A percentile compares a stretch with the other conserved stretches of the same genome.
Evolutionary conservation across 2,329 filamentous ascomycete genomes (phyloP).

Genomic region (Penicillium glabrum): DNA sequence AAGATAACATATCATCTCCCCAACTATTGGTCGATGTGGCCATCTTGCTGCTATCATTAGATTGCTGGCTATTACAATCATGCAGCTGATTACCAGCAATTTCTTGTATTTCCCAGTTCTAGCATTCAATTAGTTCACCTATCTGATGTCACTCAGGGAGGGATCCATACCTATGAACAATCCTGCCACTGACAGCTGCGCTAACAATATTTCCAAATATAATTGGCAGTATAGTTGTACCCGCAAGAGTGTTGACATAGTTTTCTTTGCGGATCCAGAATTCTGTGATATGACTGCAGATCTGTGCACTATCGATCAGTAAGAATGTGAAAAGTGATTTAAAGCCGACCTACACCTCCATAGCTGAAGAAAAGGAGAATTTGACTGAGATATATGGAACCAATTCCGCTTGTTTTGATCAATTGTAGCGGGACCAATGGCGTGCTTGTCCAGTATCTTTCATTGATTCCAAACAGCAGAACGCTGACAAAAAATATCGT

Average conservation of each 20-base stretch:
- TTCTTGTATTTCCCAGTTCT: not conserved
- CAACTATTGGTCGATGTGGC: not conserved
- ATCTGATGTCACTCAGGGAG: not conserved
- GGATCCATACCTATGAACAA: not conserved
- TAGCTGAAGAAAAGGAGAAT: not conserved
- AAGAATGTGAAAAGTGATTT: not conserved
- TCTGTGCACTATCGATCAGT: not conserved
- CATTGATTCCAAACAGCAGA: not conserved
- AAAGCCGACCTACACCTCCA: not conserved
- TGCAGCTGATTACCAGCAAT: not conserved
- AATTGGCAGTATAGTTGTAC: not conserved
- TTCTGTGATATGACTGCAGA: not conserved
- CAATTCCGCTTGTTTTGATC: too few species aligned
- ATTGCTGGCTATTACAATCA: not conserved
- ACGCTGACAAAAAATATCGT: not conserved
- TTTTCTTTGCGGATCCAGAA: not conserved
- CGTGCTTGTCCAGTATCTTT: not conserved
- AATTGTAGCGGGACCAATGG: not conserved
- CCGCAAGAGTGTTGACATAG: not conserved
- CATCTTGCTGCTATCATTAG: not conserved
- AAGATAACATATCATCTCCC: not conserved
- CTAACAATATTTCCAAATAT: not conserved
- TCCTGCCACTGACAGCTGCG: not conserved
- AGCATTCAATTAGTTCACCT: not conserved
- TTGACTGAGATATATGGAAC: not conserved